Conservation (phyloP, 306 rosid genomes). For the Prunus fruticosa region DNA sequence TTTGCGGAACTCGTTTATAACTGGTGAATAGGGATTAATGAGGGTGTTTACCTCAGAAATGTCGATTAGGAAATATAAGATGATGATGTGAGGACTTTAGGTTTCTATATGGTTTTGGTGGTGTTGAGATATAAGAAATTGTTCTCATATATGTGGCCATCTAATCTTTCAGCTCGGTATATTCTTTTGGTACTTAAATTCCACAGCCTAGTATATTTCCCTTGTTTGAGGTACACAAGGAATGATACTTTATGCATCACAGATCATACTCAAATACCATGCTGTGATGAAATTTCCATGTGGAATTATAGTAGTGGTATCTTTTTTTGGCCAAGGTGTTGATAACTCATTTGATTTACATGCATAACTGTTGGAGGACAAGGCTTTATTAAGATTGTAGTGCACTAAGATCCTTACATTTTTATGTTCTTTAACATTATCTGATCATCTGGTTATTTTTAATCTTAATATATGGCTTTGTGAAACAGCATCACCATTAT, state of each 20-base stretch:
- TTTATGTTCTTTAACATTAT: neutral
- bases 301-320: neutral
- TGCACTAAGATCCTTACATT: neutral
- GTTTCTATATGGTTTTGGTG: neutral
- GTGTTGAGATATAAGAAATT: neutral
- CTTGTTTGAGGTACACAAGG: neutral
- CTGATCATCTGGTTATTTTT: slow-evolving; percentile 10
- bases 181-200: neutral
- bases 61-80: neutral
- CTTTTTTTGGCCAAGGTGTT: neutral
- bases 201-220: neutral
- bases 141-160: neutral
- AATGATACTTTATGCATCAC: neutral
- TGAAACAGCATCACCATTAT: slow-evolving; percentile 67
- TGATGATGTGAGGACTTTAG: neutral
- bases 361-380: neutral
- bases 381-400: neutral
- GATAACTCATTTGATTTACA: neutral
- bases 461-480: slow-evolving; percentile 28
- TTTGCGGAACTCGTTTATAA: neutral
- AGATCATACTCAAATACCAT: neutral
- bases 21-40: neutral
- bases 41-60: neutral
- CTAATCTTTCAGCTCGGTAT: neutral
- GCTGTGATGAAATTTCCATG: neutral